Base-by-base conservation (phyloP, 2,329 filamentous ascomycete genomes). In the Sporothrix pallida region DNA sequence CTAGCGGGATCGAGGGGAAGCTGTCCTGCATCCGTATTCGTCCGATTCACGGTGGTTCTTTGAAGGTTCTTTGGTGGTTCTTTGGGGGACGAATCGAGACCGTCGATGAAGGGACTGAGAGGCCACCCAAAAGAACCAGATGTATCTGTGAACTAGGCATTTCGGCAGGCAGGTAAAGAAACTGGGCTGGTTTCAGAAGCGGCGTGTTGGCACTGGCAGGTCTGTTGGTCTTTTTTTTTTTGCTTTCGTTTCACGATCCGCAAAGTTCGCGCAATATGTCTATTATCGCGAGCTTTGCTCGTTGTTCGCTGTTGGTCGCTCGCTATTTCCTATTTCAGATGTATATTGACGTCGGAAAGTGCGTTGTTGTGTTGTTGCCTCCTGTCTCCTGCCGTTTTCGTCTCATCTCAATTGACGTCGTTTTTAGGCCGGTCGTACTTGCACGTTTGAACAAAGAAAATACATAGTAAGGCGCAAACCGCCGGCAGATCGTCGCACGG, bases 321-420 rank as follows among this genome's bases (percentile, higher is more conserved):
- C 8, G 31, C 44, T 44, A 15, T 20, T 44, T 63, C 60, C 60
- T 46, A 65, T 46, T 46, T 10, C 60, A 37, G 60, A 44, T 20
- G 60, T 23, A 37, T 20, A 9, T n/a, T 46, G 37, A 10, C 17
- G n/a, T 12, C n/a, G 12, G 42, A 46, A 44, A 5, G 42, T 15
- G n/a, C n/a, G n/a, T 46, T n/a, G n/a, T 23, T 15, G n/a, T 9
- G 42, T 46, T n/a, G 10, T 46, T 46, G 37, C 17, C n/a, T 20
- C 17, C 13, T 65, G 60, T 31, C 60, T 20, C 17, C 13, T 65
- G 60, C 60, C 60, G 9, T 46, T 65, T 46, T 65, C 60, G 37
- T 65, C 10, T 23, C 37, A 13, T 65, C 10, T 23, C 37, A 13
- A 15, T 46, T 23, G 60, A 13, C 60, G 7, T 46, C 37, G 23